These are phyloP conservation scores for Pyrenophora seminiperda DNA, from an alignment of 2,329 filamentous ascomycete species.

Conservation along the genomic window DNA sequence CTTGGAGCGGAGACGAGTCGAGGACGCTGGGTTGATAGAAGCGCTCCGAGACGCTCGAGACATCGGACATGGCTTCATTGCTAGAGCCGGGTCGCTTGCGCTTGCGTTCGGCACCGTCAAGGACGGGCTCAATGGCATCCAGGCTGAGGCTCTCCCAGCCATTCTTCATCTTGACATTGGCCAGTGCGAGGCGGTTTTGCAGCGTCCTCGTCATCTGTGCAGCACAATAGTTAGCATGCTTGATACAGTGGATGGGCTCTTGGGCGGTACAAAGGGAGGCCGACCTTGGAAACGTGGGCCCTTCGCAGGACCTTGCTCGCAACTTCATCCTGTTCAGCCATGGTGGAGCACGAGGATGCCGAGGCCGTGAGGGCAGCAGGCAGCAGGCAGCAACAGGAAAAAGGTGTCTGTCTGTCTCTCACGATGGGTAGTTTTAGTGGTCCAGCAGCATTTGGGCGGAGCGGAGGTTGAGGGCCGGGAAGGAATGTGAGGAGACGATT, in stretches of 20 bases:
- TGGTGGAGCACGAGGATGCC: slow-evolving; percentile 26
- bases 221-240: slow-evolving; percentile 32
- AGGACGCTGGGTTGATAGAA: slow-evolving; percentile 70
- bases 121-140: slow-evolving; percentile 81
- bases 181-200: slow-evolving; percentile 91
- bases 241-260: slow-evolving; percentile 17
- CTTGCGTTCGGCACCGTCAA: slow-evolving; percentile 74
- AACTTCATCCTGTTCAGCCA: slow-evolving; percentile 49
- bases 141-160: slow-evolving; percentile 91
- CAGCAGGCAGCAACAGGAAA: slow-evolving; percentile 12
- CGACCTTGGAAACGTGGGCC: slow-evolving; percentile 52
- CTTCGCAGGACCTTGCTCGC: slow-evolving; percentile 51
- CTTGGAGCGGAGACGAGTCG: slow-evolving; percentile 84
- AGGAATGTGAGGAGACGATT: slow-evolving; percentile 37
- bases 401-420: slow-evolving; percentile 31
- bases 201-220: slow-evolving; percentile 86
- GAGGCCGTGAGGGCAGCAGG: slow-evolving; percentile 7
- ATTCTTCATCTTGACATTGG: slow-evolving; percentile 96
- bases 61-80: slow-evolving; percentile 81
- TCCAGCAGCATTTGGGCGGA: slow-evolving; percentile 32
- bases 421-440: slow-evolving; percentile 29
- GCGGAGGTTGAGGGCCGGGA: slow-evolving; percentile 36
- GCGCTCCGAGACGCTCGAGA: slow-evolving; percentile 80
- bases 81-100: slow-evolving; percentile 68
- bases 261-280: slow-evolving; percentile 17